Evolutionary conservation across 2,329 filamentous ascomycete genomes (phyloP), one percentile per base, ranked within the genome.

Genomic region (Pestalotiopsis sp.): DNA sequence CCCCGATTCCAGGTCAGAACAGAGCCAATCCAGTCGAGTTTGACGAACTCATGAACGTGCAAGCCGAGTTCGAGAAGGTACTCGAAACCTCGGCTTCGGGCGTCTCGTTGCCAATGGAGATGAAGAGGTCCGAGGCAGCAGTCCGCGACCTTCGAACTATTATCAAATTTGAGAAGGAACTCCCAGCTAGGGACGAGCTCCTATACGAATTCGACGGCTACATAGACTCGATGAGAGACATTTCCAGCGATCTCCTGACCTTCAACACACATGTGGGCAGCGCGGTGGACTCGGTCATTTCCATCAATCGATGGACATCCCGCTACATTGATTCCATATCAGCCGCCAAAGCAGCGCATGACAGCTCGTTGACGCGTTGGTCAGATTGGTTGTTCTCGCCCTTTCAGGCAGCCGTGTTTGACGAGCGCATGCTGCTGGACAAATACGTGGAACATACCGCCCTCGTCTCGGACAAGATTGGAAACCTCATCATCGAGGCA

Each of bases 241-340:
- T 91, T 1, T 88, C 91, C 3, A 84, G 86, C 59, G 89, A 92
- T 68, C 84, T 96, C 4, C 90, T 91, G 70, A 87, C 85, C 68
- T 96, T 95, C 85, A 95, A 95, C 80, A 90, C 88, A 0, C 90
- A 92, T 73, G 91, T 95, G 72, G 92, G 92, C 4, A 86, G 89
- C 12, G 90, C 91, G 1, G 90, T 95, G 45, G 93, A 95, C 75
- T 88, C 88, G 45, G 90, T 95, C 64, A 90, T 95, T 69, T 87
- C 86, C 70, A 93, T 92, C 68, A 94, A 93, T 75, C 87, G 88
- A 67, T 94, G 91, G 91, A 95, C 93, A 0, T 86, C 90, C 62
- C 85, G 89, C 17, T 89, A 91, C 60, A 86, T 94, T 61, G 87
- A 91, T 73, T 87, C 87, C 7, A 83, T 93, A n/a, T 83, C 82